Evolutionary conservation across 2,329 filamentous ascomycete species (phyloP).

Genomic region (Hansfordia pulvinata): DNA sequence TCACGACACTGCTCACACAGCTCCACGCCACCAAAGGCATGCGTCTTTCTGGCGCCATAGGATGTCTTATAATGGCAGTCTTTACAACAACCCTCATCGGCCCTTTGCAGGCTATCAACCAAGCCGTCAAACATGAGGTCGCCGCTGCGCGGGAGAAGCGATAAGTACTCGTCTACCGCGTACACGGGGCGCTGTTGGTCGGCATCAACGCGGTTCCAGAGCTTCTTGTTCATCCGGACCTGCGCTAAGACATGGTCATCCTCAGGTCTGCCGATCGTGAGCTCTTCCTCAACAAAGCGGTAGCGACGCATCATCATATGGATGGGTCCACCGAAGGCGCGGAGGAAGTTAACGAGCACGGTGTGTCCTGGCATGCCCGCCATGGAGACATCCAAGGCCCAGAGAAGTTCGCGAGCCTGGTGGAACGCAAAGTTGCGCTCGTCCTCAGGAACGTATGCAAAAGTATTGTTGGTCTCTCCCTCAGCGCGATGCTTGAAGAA

Average conservation of each 20-base stretch:
- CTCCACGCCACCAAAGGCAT: constrained; percentile 7
- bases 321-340: constrained; percentile 16
- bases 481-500: constrained; percentile 19
- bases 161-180: constrained; percentile 3
- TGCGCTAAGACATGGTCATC: constrained; percentile 9
- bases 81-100: constrained; percentile 3
- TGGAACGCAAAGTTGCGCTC: constrained; percentile 11
- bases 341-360: constrained; percentile 12
- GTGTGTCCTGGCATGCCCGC: constrained; percentile 3
- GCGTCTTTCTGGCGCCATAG: constrained; percentile 4
- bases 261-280: constrained; percentile 14
- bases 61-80: constrained; percentile 3
- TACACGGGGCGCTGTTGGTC: constrained; percentile 1
- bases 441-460: constrained; percentile 13
- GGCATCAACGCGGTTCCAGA: constrained; percentile 16
- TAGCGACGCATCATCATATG: constrained; percentile 20
- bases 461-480: constrained; percentile 19
- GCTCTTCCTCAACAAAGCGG: constrained; percentile 18
- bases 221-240: constrained; percentile 14
- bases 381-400: constrained; percentile 16
- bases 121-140: constrained; percentile 8
- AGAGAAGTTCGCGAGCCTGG: constrained; percentile 15
- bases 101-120: constrained; percentile 4
- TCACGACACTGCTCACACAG: constrained; percentile 4
- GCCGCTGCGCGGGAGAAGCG: constrained; percentile 3